These are phyloP conservation scores for Drosera capensis DNA, from an alignment of 148 eudicot species.

Conservation along the genomic window DNA sequence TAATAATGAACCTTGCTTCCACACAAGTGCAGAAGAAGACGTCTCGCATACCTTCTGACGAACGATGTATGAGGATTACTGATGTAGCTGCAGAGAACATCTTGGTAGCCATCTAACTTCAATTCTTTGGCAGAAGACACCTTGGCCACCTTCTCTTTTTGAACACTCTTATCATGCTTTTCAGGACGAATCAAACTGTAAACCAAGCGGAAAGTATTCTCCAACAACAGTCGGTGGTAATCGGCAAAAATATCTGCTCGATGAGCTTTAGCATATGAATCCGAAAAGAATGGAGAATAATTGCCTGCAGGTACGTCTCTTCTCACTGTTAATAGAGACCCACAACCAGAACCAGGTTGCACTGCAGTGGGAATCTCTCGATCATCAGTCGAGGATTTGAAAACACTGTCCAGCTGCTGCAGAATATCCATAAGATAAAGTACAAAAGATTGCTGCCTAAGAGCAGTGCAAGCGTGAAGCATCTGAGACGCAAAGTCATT, in stretches of 20 bases:
- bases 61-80: constrained; percentile 79
- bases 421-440: constrained; percentile 92
- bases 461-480: constrained; percentile 65
- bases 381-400: constrained; percentile 54
- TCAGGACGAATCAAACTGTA: constrained; percentile 96
- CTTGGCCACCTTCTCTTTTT: constrained; percentile 73
- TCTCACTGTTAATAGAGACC: constrained; percentile 74
- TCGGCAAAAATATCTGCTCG: constrained; percentile 79
- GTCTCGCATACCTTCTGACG: constrained; percentile 87
- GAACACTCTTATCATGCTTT: constrained; percentile 83
- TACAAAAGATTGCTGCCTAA: constrained; percentile 82
- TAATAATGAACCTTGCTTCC: constrained; percentile 98
- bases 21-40: constrained; percentile 94
- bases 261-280: constrained; percentile 93
- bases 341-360: constrained; percentile 82
- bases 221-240: constrained; percentile 85
- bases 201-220: constrained; percentile 80
- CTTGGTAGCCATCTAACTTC: constrained; percentile 97
- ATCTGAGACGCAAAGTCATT: constrained; percentile 63
- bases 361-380: constrained; percentile 41
- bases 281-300: constrained; percentile 93
- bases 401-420: constrained; percentile 86
- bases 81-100: constrained; percentile 95
- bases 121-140: constrained; percentile 59
- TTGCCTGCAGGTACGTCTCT: constrained; percentile 99